Evolutionary conservation across 2,329 filamentous ascomycete genomes (phyloP), one percentile per base, ranked within the genome.

Genomic region (Rosellinia necatrix): DNA sequence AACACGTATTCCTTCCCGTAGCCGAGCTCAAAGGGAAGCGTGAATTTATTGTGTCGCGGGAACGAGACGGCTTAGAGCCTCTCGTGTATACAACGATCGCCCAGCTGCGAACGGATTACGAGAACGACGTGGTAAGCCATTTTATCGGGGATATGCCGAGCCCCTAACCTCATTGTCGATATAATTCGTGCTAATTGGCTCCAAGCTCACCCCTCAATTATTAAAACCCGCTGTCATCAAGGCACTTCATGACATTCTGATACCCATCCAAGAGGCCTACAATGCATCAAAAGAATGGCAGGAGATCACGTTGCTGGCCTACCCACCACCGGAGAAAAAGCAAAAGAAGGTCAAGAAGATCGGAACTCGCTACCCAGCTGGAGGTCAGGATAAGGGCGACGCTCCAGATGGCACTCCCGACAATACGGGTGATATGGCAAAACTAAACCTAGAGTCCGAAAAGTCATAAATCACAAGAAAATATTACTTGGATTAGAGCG

Each of bases 1-100:
- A 97, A 73, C 91, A 85, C 69, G 91, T 97, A 25, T 80, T 97
- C 27, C 81, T 99, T 8, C 91, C 92, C 0, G 89, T 88, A 2
- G 79, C 86, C 8, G 81, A 81, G n/a, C 77, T 96, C 42, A 81
- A 77, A 57, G 76, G 82, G 57, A 77, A 78, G 58, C 75, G 77
- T 24, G 81, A 83, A 49, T 96, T 97, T 71, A 75, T 79, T 4
- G 88, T 96, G 6, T 79, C 86, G 61, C 79, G 87, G 66, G 71
- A 79, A 68, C 78, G 85, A 63, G 89, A 90, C 56, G 82, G 76
- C 32, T 67, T 80, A 27, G 90, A 94, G 69, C 85, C 91, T 1
- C 76, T 96, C 29, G 80, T 92, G 58, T 97, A 97, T 81, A 84
- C 80, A n/a, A 76, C 83, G 55, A 90, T 96, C 57, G 77, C 84